Conservation (phyloP, 2,329 filamentous ascomycete genomes). For the Calonectria pauciramosa region DNA sequence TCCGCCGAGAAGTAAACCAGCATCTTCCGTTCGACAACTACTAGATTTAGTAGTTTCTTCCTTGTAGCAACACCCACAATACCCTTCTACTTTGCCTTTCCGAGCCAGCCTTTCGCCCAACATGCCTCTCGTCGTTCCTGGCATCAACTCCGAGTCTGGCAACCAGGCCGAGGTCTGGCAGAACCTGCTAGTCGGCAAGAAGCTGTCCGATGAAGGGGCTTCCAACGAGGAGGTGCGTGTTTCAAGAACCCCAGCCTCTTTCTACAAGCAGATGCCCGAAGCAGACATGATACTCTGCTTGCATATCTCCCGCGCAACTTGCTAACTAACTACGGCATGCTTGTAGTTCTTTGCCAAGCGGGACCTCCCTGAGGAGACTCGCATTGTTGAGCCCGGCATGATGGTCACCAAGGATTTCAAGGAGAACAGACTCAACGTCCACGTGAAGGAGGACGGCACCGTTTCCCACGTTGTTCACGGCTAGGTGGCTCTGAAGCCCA, state of each 20-base stretch:
- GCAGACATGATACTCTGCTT: neutral
- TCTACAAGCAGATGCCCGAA: neutral
- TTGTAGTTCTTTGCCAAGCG: constrained; percentile 70
- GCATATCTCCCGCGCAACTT: neutral
- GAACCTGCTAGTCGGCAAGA: constrained; percentile 76
- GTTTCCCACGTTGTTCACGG: constrained; percentile 72
- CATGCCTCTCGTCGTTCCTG: constrained; percentile 77
- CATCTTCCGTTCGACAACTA: neutral
- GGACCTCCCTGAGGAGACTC: constrained; percentile 69
- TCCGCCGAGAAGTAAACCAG: neutral
- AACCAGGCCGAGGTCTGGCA: constrained; percentile 70
- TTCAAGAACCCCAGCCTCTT: neutral
- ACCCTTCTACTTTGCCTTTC: neutral
- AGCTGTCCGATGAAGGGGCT: constrained; percentile 61
- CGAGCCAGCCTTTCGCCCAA: constrained; percentile 16
- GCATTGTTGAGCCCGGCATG: constrained; percentile 69
- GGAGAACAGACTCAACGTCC: constrained; percentile 69
- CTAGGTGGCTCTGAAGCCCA: constrained; percentile 45
- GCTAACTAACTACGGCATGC: neutral
- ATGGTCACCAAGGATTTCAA: constrained; percentile 72
- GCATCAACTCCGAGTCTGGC: constrained; percentile 62
- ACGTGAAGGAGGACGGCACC: constrained; percentile 71
- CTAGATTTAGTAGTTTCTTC: neutral
- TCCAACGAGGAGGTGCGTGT: constrained; percentile 66
- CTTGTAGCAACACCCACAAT: neutral